Base-by-base conservation (phyloP, 441 rosid genomes). In the Jatropha multifida region DNA sequence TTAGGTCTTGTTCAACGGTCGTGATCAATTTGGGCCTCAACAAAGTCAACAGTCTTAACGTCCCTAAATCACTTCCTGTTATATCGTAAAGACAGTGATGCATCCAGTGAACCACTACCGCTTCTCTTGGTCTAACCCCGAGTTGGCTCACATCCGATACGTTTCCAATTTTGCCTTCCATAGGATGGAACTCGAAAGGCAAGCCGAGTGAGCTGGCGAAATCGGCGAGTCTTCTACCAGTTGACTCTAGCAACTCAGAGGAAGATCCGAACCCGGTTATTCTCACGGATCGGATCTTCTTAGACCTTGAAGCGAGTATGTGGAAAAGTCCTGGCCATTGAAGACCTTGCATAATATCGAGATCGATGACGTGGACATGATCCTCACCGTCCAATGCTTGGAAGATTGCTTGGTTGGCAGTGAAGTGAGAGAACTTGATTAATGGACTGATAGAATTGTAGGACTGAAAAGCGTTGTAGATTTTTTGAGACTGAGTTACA, bases 241-340 rank as follows among this genome's bases (percentile, higher is more conserved):
- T 94, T 4, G 91, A 88, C 51, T 87, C 93, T 14, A 94, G 94
- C 20, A 94, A 74, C 76, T 89, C 91, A 60, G 88, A 76, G 32
- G 93, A 94, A 17, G 91, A 84, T 0, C 98, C 98, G 73, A 94
- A 94, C 58, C 98, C 97, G 77, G 97, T 94, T 44, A 94, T 84
- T 46, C 94, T 86, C 78, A 94, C 67, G 8, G 97, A 92, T 13
- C 91, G 93, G 80, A 88, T 85, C 81, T 90, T 92, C 41, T 83
- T 85, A 13, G 93, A 78, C 75, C 98, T 80, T 8, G 97, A 92
- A 7, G 96, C 96, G 75, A 94, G 94, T 76, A 94, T 94, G 90
- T 94, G 94, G 84, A 94, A 94, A 79, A 94, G 73, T 15, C 90
- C 97, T 7, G 98, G 98, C 98, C 98, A 94, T 78, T 94, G 98